Conservation (phyloP, 75 land plant species). For the Cunninghamia lanceolata region DNA sequence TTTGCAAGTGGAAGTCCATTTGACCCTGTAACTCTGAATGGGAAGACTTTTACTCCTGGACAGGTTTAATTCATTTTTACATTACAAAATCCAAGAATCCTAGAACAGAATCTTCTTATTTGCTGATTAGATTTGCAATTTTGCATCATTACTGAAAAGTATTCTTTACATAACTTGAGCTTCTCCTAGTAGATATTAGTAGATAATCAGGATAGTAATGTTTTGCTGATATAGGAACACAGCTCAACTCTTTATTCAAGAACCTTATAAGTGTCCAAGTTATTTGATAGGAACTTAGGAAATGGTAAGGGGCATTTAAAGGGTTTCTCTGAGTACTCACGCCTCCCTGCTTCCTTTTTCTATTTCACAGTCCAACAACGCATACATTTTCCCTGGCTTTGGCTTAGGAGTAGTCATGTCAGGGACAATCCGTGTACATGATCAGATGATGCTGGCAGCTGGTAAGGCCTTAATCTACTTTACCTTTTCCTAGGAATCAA, state of each 20-base stretch:
- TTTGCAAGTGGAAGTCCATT: constrained; percentile 62
- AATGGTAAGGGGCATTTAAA: neutral
- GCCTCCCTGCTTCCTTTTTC: neutral
- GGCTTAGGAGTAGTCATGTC: constrained; percentile 44
- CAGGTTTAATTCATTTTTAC: constrained; percentile 22
- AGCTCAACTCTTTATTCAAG: neutral
- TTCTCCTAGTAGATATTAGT: neutral
- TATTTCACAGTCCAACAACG: constrained; percentile 39
- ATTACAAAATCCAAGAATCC: neutral
- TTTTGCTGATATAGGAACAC: neutral
- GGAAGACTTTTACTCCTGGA: constrained; percentile 35
- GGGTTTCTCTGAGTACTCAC: constrained; percentile 3
- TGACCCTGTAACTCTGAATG: constrained; percentile 36
- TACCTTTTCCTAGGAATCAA: neutral
- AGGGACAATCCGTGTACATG: constrained; percentile 35
- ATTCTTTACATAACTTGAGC: neutral
- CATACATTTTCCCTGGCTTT: constrained; percentile 49
- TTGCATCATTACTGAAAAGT: neutral
- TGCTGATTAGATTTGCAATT: neutral
- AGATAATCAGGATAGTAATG: neutral
- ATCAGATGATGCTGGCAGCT: constrained; percentile 46
- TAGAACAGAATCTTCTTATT: neutral
- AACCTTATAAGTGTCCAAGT: neutral
- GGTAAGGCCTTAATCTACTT: constrained; percentile 18
- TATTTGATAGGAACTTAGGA: neutral